phyloP scores from a whole-genome alignment of 768 basidiomycete genomes.

The Pleurotus ostreatus region DNA sequence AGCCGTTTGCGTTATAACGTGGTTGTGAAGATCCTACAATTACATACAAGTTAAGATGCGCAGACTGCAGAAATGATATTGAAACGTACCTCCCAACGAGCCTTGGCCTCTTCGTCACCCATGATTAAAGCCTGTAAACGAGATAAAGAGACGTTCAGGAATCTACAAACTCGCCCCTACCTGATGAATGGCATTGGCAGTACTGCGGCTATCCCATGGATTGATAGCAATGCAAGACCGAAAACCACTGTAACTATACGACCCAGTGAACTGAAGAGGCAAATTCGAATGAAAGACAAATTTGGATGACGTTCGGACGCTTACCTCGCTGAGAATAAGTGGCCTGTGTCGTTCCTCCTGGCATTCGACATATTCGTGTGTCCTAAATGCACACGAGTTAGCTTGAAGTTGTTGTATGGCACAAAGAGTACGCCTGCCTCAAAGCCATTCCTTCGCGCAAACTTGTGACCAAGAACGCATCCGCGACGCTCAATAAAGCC shows the following conservation, averaged over 20 bases:
- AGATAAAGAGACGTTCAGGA: no score
- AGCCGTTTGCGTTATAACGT: slow-evolving; percentile 83
- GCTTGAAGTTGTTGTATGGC: not conserved
- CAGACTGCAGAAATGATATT: no score
- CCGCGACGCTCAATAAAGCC: slow-evolving; percentile 75
- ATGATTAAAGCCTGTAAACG: slow-evolving; percentile 61
- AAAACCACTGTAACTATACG: slow-evolving; percentile 84
- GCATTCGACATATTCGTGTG: slow-evolving; percentile 84
- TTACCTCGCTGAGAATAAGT: slow-evolving; percentile 74
- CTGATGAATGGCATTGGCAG: slow-evolving; percentile 73
- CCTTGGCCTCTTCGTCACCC: slow-evolving; percentile 64
- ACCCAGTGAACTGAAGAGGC: slow-evolving; percentile 70
- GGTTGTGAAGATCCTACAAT: slow-evolving; percentile 67
- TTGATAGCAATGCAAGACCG: slow-evolving; percentile 83
- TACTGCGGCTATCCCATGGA: slow-evolving; percentile 82
- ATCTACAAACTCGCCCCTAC: slow-evolving; percentile 10
- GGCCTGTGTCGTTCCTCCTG: slow-evolving; percentile 68
- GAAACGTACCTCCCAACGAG: slow-evolving; percentile 82
- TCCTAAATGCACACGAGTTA: slow-evolving; percentile 23
- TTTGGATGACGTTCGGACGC: slow-evolving; percentile 11
- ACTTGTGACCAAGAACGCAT: slow-evolving; percentile 82
- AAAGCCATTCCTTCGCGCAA: slow-evolving; percentile 88
- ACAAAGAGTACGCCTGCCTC: slow-evolving; percentile 9
- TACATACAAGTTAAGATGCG: no score
- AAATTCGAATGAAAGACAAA: no score